These are phyloP conservation scores for Suillus americanus DNA, from an alignment of 768 basidiomycete species.

Conservation along the genomic window DNA sequence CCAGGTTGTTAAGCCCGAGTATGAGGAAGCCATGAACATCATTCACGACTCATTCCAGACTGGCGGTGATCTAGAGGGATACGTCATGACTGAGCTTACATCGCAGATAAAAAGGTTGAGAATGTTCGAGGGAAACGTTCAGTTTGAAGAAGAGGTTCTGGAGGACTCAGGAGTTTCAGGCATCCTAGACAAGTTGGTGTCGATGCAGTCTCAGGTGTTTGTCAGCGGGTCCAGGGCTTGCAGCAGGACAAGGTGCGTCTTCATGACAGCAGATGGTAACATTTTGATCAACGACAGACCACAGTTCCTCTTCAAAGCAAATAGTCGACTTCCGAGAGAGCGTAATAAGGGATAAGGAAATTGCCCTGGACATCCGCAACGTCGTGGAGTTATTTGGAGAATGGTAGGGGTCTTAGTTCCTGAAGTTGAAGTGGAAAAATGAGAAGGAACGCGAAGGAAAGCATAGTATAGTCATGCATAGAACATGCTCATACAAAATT, in stretches of 20 bases:
- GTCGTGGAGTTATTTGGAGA: constrained; percentile 47
- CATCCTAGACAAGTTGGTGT: constrained; percentile 58
- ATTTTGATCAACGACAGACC: background rate
- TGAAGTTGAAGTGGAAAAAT: constrained; percentile 1
- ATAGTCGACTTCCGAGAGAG: constrained; percentile 44
- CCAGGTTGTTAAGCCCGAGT: constrained; percentile 38
- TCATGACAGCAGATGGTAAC: background rate
- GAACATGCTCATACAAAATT: constrained; percentile 28
- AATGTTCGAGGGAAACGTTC: constrained; percentile 21
- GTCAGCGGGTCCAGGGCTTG: constrained; percentile 49
- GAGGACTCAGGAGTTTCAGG: constrained; percentile 51
- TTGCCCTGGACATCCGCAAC: constrained; percentile 30
- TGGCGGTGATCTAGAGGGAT: constrained; percentile 38
- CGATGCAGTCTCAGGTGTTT: constrained; percentile 48
- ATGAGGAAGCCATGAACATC: constrained; percentile 45
- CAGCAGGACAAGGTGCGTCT: constrained; percentile 43
- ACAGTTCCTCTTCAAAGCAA: constrained; percentile 54
- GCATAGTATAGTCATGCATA: constrained; percentile 29
- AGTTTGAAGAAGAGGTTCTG: constrained; percentile 31
- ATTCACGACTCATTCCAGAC: constrained; percentile 43
- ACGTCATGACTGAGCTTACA: constrained; percentile 44
- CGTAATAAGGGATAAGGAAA: constrained; percentile 16
- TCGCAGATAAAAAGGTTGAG: constrained; percentile 28
- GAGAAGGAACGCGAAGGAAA: constrained; percentile 6
- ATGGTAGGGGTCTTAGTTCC: constrained; percentile 5